Evolutionary conservation across 2,329 filamentous ascomycete species (phyloP).

Genomic region (Cytospora piceae): DNA sequence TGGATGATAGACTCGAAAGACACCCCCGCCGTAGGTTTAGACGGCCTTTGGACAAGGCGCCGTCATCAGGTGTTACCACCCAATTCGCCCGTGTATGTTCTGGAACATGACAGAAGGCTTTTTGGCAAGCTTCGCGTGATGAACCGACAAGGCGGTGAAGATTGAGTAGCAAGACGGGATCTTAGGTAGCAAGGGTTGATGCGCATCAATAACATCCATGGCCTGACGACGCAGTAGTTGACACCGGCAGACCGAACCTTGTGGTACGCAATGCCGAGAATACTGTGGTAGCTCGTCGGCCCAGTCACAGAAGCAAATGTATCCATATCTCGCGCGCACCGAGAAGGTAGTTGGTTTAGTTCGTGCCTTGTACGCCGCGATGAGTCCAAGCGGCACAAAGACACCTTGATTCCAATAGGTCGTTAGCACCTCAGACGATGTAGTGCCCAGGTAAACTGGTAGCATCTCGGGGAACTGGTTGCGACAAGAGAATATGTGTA

Average conservation of each 20-base stretch:
- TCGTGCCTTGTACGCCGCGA: slow-evolving; percentile 2
- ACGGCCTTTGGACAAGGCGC: slow-evolving; percentile 1
- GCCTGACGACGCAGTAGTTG: slow-evolving; percentile 8
- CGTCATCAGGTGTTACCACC: slow-evolving; percentile 18
- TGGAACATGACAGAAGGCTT: slow-evolving; percentile 25
- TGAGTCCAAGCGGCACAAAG: slow-evolving; percentile 9
- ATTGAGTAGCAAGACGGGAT: slow-evolving; percentile 33
- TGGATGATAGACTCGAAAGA: slow-evolving; percentile 12
- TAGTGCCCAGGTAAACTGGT: slow-evolving; percentile 17
- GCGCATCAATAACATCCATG: slow-evolving; percentile 35
- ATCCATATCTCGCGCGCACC: background rate
- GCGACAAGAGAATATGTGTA: slow-evolving; percentile 19
- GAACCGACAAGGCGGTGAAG: slow-evolving; percentile 40
- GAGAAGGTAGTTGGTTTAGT: background rate
- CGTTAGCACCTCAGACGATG: slow-evolving; percentile 16
- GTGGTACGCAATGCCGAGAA: slow-evolving; percentile 19
- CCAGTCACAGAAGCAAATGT: slow-evolving; percentile 11
- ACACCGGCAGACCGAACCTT: slow-evolving; percentile 11
- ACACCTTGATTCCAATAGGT: slow-evolving; percentile 11
- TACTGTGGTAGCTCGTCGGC: slow-evolving; percentile 10
- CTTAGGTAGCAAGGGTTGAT: slow-evolving; percentile 39
- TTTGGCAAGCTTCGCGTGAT: slow-evolving; percentile 26
- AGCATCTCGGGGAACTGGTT: slow-evolving; percentile 15
- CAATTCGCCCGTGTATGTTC: slow-evolving; percentile 17
- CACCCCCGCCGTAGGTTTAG: slow-evolving; percentile 22